Evolutionary conservation across 2,329 filamentous ascomycete genomes (phyloP).

Genomic region (Diaporthe sp.): DNA sequence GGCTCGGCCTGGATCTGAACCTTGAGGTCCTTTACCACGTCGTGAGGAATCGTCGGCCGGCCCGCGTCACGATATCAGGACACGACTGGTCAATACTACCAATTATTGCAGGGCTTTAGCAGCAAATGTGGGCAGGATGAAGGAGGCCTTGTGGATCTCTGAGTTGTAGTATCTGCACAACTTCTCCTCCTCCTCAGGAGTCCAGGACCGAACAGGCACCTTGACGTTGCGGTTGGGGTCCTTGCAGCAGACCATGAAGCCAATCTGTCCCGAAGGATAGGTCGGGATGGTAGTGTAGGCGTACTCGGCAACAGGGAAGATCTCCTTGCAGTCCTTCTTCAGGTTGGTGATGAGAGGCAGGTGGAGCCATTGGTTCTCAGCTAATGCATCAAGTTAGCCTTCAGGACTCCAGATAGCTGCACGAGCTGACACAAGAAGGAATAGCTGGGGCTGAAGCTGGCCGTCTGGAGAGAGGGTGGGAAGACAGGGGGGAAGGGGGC

Average conservation of each 20-base stretch:
- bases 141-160: conserved; percentile 95
- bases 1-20: conserved; percentile 1
- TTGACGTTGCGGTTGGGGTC: conserved; percentile 86
- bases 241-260: conserved; percentile 99
- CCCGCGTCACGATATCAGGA: neutral
- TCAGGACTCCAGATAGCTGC: neutral
- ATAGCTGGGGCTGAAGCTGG: neutral
- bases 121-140: conserved; percentile 94
- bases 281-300: conserved; percentile 99
- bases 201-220: conserved; percentile 86
- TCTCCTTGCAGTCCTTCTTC: conserved; percentile 95
- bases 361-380: conserved; percentile 99
- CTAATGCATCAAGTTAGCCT: conserved; percentile 60
- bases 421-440: neutral
- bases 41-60: neutral
- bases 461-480: neutral
- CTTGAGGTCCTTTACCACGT: neutral
- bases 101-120: conserved; percentile 77
- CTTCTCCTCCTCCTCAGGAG: conserved; percentile 89
- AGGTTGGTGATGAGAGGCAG: conserved; percentile 92
- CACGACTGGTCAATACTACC: neutral
- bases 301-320: conserved; percentile 98
- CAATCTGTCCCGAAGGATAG: conserved; percentile 98
- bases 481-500: neutral
- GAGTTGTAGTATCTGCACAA: conserved; percentile 98